Evolutionary conservation across 1,284 basidiomycete genomes (phyloP).

Genomic region (Neolentinus lepideus): DNA sequence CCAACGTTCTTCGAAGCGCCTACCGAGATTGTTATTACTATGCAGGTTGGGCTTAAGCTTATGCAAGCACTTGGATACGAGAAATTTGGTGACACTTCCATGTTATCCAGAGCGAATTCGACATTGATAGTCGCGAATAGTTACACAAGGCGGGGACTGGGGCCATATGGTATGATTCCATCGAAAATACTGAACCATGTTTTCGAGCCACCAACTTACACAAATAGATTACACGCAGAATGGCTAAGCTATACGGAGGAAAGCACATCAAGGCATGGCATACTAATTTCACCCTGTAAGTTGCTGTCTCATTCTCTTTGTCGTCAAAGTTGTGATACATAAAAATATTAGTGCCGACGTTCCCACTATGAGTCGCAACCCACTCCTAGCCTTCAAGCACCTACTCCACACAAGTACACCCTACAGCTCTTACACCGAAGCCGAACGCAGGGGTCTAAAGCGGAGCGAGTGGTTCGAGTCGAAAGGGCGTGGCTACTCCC

Average conservation of each 20-base stretch:
- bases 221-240: conserved; percentile 30
- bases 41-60: conserved; percentile 38
- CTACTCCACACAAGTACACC: background rate
- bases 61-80: conserved; percentile 46
- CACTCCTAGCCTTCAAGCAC: conserved; percentile 10
- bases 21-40: conserved; percentile 11
- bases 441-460: conserved; percentile 31
- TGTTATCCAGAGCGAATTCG: background rate
- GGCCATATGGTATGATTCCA: conserved; percentile 28
- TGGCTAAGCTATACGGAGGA: conserved; percentile 32
- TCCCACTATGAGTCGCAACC: conserved; percentile 18
- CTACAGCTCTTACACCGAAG: conserved; percentile 22
- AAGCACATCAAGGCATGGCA: conserved; percentile 39
- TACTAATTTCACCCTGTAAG: conserved; percentile 32
- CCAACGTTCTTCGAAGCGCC: background rate
- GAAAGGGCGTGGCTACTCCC: conserved; percentile 26
- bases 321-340: background rate
- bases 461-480: conserved; percentile 22
- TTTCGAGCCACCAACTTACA: background rate
- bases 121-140: conserved; percentile 19
- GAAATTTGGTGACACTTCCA: conserved; percentile 33
- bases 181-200: conserved; percentile 9
- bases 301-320: background rate
- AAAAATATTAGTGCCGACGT: conserved; percentile 13
- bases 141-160: conserved; percentile 52